Evolutionary conservation across 352 stramenopile species (phyloP), one percentile per base, ranked within the genome.

Genomic region (Plasmopara viticola): DNA sequence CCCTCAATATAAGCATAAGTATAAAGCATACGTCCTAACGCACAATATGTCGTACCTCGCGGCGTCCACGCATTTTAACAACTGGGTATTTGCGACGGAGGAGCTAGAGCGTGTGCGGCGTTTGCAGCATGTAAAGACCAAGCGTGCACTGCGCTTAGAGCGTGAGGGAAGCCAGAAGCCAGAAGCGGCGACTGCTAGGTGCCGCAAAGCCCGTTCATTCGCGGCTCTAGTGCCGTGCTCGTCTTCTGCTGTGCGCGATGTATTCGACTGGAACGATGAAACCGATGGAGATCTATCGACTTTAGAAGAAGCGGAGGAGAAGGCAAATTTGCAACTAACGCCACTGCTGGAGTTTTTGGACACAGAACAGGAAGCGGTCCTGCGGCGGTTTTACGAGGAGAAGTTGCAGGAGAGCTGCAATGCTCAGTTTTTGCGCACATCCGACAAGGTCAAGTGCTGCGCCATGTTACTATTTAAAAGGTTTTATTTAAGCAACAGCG

Each of bases 401-500:
- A 90, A 90, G 59, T 73, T 94, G 30, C 79, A 89, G 30, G 78
- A 91, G 48, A 91, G 75, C 64, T 94, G 84, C 64, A 91, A 66
- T 13, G 76, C 85, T 48, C 68, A 91, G 33, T 94, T 94, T 64
- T 39, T 76, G 33, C 78, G 82, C 18, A 91, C 84, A 42, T 92
- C 81, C 2, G 81, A 94, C 56, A 94, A 92, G 53, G 84, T 94
- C 34, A 91, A 91, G 51, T 88, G 80, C 60, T 90, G 74, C 31
- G 82, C 86, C 9, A 64, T 93, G 51, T 73, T 91, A 61, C 68
- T 94, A 5, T 94, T 84, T 60, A 95, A 95, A 56, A 78, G 86
- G 8, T 95, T 95, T 60, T 95, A 92, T 53, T 62, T 95, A 3
- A 89, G 77, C 14, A 94, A 94, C 62, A 93, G 78, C 39, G 81